Evolutionary conservation across 2,329 filamentous ascomycete genomes (phyloP).

Genomic region (Microcyclosporella mali): DNA sequence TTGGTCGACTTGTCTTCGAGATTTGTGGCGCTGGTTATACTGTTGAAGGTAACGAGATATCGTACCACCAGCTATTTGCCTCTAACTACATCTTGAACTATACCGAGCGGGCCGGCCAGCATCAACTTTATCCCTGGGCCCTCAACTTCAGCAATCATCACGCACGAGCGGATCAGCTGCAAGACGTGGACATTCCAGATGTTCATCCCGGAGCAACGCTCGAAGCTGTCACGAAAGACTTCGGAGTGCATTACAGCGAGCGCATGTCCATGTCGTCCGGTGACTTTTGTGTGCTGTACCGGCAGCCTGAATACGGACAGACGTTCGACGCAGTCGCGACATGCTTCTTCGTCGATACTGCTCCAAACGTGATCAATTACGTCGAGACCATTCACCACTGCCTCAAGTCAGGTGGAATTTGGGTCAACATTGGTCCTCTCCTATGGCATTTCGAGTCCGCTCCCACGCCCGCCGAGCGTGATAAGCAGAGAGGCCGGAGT

Average conservation of each 20-base stretch:
- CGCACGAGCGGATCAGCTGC: slow-evolving; percentile 67
- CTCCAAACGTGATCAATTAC: slow-evolving; percentile 86
- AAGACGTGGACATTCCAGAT: slow-evolving; percentile 69
- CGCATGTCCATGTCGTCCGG: slow-evolving; percentile 89
- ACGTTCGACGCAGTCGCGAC: slow-evolving; percentile 76
- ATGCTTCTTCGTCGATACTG: slow-evolving; percentile 96
- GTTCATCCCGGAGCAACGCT: slow-evolving; percentile 44
- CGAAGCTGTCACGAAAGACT: slow-evolving; percentile 21
- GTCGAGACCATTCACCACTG: slow-evolving; percentile 76
- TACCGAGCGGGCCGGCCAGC: slow-evolving; percentile 54
- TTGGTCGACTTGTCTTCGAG: slow-evolving; percentile 86
- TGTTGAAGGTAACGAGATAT: slow-evolving; percentile 84
- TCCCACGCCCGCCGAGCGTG: slow-evolving; percentile 46
- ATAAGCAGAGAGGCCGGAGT: slow-evolving; percentile 26
- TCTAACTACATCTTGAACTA: slow-evolving; percentile 70
- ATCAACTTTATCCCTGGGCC: slow-evolving; percentile 77
- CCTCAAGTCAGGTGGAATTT: slow-evolving; percentile 68
- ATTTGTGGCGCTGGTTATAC: slow-evolving; percentile 66
- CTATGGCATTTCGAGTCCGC: slow-evolving; percentile 93
- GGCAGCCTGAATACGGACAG: slow-evolving; percentile 53
- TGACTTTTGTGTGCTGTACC: slow-evolving; percentile 87
- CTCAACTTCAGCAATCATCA: slow-evolving; percentile 82
- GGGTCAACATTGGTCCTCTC: slow-evolving; percentile 85
- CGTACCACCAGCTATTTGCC: slow-evolving; percentile 90
- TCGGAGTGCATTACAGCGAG: slow-evolving; percentile 43